Evolutionary conservation across 495 filamentous ascomycete genomes (phyloP).

Genomic region (Amphirosellinia nigrospora): DNA sequence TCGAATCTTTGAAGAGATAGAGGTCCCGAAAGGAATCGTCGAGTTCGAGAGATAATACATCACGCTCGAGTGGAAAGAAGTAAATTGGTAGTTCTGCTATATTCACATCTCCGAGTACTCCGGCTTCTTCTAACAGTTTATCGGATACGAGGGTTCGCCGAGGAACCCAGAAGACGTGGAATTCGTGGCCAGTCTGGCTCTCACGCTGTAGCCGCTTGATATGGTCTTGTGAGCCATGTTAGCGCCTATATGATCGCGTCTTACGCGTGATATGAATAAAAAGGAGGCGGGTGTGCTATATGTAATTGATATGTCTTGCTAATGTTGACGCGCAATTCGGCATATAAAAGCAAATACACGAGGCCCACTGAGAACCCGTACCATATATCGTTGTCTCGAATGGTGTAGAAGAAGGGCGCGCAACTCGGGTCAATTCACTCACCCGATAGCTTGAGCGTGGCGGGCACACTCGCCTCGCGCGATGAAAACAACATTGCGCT

Average conservation of each 20-base stretch:
- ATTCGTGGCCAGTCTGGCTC: constrained; percentile 88
- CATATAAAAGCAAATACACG: constrained; percentile 30
- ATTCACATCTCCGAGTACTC: constrained; percentile 90
- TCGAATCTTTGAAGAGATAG: constrained; percentile 90
- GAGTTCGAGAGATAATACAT: constrained; percentile 89
- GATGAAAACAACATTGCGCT: constrained; percentile 94
- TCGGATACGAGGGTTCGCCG: constrained; percentile 90
- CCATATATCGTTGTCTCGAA: constrained; percentile 27
- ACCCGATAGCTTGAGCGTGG: constrained; percentile 86
- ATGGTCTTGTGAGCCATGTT: constrained; percentile 67
- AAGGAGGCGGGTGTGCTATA: constrained; percentile 20
- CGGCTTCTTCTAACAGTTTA: constrained; percentile 89
- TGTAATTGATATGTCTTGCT: constrained; percentile 34
- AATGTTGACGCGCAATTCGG: constrained; percentile 27
- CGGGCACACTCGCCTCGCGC: constrained; percentile 84
- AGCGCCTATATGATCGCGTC: constrained; percentile 38
- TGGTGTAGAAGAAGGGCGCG: constrained; percentile 7
- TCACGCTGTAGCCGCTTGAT: constrained; percentile 86
- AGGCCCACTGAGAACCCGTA: constrained; percentile 35
- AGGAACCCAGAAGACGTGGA: constrained; percentile 92
- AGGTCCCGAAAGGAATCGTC: constrained; percentile 86
- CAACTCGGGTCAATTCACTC: constrained; percentile 49
- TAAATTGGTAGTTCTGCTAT: constrained; percentile 84
- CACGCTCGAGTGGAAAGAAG: constrained; percentile 90
- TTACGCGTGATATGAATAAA: constrained; percentile 7